phyloP scores from a whole-genome alignment of 2,329 filamentous ascomycete genomes.

The Pyricularia grisea region DNA sequence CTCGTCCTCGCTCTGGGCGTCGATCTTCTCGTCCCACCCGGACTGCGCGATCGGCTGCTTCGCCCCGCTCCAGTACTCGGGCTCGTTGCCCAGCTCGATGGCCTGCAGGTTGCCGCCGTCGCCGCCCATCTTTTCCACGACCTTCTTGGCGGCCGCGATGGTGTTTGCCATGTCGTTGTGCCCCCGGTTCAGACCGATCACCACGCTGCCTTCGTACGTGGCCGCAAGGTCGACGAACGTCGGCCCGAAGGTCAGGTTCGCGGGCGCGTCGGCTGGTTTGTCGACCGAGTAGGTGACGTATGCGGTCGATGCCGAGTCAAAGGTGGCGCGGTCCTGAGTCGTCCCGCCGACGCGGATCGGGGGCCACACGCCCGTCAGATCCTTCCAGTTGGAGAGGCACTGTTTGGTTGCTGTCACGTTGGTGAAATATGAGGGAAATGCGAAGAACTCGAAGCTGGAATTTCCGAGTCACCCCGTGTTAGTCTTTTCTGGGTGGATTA shows the following conservation, averaged over 20 bases:
- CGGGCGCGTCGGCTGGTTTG: constrained; percentile 35
- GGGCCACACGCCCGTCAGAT: constrained; percentile 39
- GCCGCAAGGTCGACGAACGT: constrained; percentile 37
- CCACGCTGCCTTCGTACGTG: constrained; percentile 37
- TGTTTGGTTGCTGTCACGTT: constrained; percentile 39
- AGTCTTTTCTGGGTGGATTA: not conserved
- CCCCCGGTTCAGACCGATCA: constrained; percentile 43
- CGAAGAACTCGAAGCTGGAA: constrained; percentile 43
- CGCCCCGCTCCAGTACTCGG: constrained; percentile 32
- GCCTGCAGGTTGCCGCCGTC: constrained; percentile 33
- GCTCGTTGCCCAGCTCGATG: constrained; percentile 49
- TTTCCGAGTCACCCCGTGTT: not conserved
- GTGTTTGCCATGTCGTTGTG: constrained; percentile 44
- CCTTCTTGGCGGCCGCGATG: constrained; percentile 37
- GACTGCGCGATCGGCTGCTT: constrained; percentile 27
- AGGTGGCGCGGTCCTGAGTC: constrained; percentile 45
- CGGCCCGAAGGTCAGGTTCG: constrained; percentile 39
- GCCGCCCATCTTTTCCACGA: constrained; percentile 26
- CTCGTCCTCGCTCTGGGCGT: constrained; percentile 27
- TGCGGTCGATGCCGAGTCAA: constrained; percentile 31
- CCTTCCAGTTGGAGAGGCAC: constrained; percentile 41
- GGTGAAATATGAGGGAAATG: constrained; percentile 43
- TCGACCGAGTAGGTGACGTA: constrained; percentile 42
- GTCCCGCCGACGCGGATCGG: constrained; percentile 49
- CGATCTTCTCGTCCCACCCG: constrained; percentile 24